Conservation (phyloP, 441 rosid species). For the Biscutella laevigata region DNA sequence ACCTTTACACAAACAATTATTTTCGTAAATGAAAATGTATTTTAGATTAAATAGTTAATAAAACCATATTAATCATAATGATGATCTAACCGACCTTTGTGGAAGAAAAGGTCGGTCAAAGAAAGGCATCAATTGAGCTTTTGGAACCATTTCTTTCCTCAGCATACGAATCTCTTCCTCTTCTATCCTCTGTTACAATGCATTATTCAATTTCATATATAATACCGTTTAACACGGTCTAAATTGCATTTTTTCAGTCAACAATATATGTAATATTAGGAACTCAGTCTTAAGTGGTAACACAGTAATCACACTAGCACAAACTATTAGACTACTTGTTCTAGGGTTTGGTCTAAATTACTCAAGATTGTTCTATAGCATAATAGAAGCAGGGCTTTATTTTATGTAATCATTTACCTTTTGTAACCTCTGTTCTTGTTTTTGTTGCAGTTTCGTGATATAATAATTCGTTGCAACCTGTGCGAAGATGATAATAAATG, state of each 20-base stretch:
- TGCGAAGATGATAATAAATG: constrained; percentile 21
- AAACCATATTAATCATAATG: background rate
- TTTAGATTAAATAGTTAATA: background rate
- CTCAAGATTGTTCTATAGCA: background rate
- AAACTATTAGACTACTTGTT: too few species aligned
- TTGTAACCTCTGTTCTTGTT: constrained; percentile 49
- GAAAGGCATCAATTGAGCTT: constrained; percentile 78
- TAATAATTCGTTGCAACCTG: constrained; percentile 80
- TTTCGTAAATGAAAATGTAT: background rate
- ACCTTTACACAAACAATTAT: constrained; percentile 28
- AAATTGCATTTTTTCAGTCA: too few species aligned
- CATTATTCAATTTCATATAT: background rate
- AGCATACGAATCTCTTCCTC: constrained; percentile 60
- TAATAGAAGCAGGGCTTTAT: background rate
- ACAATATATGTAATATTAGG: too few species aligned
- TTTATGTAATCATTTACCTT: constrained; percentile 32
- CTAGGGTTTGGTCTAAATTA: background rate
- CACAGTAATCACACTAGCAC: too few species aligned
- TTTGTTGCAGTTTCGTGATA: constrained; percentile 44
- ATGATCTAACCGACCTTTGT: constrained; percentile 34
- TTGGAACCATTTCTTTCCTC: constrained; percentile 78
- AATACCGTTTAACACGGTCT: too few species aligned
- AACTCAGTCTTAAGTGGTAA: too few species aligned
- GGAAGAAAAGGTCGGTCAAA: constrained; percentile 74
- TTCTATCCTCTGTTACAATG: constrained; percentile 49